These are phyloP conservation scores for maize (Zea mays) DNA, from an alignment of 176 grass and related monocot genomes.

Conservation along the genomic window DNA sequence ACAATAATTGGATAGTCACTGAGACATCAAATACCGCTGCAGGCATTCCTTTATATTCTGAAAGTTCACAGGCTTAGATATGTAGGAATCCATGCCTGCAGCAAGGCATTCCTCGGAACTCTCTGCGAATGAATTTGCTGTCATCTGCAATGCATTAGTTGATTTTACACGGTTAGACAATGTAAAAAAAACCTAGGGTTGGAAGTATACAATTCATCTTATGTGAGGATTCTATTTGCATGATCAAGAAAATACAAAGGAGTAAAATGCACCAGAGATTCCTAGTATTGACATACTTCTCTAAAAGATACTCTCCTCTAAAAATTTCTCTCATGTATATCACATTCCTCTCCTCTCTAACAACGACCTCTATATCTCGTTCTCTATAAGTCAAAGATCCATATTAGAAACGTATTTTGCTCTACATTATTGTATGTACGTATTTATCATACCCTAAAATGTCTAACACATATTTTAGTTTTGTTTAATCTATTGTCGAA, in stretches of 20 bases:
- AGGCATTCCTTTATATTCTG: constrained; percentile 78
- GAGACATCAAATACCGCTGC: constrained; percentile 59
- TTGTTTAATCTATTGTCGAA: no score
- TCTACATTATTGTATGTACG: no score
- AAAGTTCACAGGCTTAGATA: constrained; percentile 87
- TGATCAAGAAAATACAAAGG: constrained; percentile 20
- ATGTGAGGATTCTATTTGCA: no score
- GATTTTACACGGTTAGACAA: constrained; percentile 34
- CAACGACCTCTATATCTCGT: no score
- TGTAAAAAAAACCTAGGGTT: neutral
- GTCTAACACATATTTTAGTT: no score
- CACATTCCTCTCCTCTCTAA: no score
- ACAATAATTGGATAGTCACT: constrained; percentile 61
- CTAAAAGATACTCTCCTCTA: no score
- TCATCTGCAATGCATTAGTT: constrained; percentile 75
- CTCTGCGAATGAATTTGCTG: constrained; percentile 79
- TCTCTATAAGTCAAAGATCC: no score
- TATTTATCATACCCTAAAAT: no score
- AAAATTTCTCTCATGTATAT: no score
- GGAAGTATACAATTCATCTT: neutral
- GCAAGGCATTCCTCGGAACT: constrained; percentile 76
- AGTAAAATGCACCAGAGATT: neutral
- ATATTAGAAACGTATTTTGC: no score
- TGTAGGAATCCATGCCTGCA: constrained; percentile 91
- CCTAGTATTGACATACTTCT: no score